A percentile compares a stretch with the other conserved stretches of the same genome.
phyloP scores from a whole-genome alignment of 2,329 filamentous ascomycete species.

The Ceratocystiopsis sp. region DNA sequence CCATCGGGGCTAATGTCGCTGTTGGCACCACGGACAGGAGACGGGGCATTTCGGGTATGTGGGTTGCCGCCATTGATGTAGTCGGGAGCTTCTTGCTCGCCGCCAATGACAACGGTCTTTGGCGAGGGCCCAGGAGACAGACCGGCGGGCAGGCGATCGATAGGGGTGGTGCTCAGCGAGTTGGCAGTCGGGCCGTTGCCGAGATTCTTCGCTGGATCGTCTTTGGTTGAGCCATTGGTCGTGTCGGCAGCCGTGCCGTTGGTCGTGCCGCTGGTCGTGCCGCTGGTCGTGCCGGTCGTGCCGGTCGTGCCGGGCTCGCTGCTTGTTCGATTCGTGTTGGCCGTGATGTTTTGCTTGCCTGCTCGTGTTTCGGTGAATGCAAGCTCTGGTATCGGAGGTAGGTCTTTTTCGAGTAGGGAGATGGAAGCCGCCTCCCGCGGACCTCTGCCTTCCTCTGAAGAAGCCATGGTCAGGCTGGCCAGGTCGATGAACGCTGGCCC shows the following conservation, averaged over 20 bases:
- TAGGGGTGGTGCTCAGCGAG: background rate
- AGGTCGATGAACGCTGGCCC: no score
- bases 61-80: slow-evolving; percentile 21
- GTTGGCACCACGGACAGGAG: background rate
- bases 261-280: no score
- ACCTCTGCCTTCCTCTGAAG: background rate
- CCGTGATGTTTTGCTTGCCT: background rate
- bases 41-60: slow-evolving; percentile 11
- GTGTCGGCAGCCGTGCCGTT: no score
- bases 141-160: background rate
- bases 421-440: background rate
- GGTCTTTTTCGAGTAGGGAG: slow-evolving; percentile 7
- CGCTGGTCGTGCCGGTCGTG: no score
- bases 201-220: no score
- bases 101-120: background rate
- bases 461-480: no score
- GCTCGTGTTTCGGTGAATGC: background rate
- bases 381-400: slow-evolving; percentile 8
- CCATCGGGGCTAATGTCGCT: background rate
- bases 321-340: no score
- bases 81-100: slow-evolving; percentile 17
- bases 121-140: background rate
- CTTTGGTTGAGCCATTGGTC: no score
- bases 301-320: no score
- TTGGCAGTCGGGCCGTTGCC: no score